phyloP scores from a whole-genome alignment of 2,329 filamentous ascomycete species.

The Aspergillus calidoustus region DNA sequence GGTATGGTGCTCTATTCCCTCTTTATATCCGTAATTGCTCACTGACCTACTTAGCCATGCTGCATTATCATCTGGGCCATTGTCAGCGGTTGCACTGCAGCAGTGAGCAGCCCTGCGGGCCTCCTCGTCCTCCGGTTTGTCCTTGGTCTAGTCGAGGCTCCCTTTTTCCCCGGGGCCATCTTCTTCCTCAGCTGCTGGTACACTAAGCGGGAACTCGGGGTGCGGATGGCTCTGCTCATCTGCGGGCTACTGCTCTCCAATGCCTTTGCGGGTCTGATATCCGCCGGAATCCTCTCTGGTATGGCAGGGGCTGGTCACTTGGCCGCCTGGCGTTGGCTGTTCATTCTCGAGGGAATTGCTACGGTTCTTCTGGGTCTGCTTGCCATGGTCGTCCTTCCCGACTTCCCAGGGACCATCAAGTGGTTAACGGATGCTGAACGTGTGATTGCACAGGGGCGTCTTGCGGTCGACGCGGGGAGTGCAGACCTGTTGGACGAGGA shows the following conservation, averaged over 20 bases:
- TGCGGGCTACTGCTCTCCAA: conserved; percentile 1
- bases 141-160: conserved; percentile 1
- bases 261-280: neutral
- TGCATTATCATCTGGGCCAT: no score
- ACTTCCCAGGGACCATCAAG: neutral
- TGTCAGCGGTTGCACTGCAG: no score
- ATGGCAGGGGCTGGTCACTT: neutral
- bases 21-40: no score
- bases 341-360: neutral
- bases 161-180: conserved; percentile 6
- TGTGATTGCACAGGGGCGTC: neutral
- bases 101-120: neutral
- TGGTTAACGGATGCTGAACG: neutral
- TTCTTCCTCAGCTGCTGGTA: conserved; percentile 6
- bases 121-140: neutral
- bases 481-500: no score
- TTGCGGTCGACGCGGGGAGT: neutral
- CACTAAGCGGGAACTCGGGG: neutral
- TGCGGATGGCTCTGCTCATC: conserved; percentile 3
- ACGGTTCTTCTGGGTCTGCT: neutral
- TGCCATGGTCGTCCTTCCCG: neutral
- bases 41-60: no score
- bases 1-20: no score
- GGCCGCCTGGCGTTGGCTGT: conserved; percentile 1
- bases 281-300: neutral